Conservation (phyloP, 805 yeast species). For the Kuraishia capsulata region DNA sequence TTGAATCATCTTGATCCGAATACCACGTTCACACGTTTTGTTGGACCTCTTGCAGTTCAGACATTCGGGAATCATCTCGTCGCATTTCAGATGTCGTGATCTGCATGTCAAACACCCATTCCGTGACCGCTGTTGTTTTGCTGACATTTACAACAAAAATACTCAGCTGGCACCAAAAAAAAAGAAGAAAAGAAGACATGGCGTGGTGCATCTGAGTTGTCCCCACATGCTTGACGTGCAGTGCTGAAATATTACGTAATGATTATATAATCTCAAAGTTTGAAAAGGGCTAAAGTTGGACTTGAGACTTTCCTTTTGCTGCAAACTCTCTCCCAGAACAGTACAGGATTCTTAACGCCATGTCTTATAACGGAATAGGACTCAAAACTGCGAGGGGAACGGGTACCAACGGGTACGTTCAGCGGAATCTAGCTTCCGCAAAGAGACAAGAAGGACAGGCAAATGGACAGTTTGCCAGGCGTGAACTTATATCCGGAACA, state of each 20-base stretch:
- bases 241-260: too few species aligned
- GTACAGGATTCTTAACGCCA: too few species aligned
- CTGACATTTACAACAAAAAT: constrained; percentile 1
- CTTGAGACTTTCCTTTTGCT: too few species aligned
- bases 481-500: constrained; percentile 12
- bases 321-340: too few species aligned
- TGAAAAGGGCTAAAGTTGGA: too few species aligned
- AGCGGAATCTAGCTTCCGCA: constrained; percentile 27
- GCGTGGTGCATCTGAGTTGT: neutral
- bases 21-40: constrained; percentile 37
- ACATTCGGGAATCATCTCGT: constrained; percentile 54
- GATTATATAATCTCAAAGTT: too few species aligned
- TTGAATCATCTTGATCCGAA: constrained; percentile 31
- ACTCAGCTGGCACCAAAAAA: neutral
- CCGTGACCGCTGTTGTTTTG: constrained; percentile 15
- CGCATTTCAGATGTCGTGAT: constrained; percentile 60
- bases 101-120: constrained; percentile 55
- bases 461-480: neutral
- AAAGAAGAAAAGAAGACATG: neutral
- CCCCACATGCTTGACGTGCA: too few species aligned
- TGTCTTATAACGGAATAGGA: constrained; percentile 55
- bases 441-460: constrained; percentile 10
- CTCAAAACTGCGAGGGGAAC: constrained; percentile 49
- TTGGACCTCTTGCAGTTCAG: constrained; percentile 43
- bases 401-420: constrained; percentile 55